Evolutionary conservation across 129 eudicot species (phyloP).

Genomic region (Helichrysum umbraculigerum): DNA sequence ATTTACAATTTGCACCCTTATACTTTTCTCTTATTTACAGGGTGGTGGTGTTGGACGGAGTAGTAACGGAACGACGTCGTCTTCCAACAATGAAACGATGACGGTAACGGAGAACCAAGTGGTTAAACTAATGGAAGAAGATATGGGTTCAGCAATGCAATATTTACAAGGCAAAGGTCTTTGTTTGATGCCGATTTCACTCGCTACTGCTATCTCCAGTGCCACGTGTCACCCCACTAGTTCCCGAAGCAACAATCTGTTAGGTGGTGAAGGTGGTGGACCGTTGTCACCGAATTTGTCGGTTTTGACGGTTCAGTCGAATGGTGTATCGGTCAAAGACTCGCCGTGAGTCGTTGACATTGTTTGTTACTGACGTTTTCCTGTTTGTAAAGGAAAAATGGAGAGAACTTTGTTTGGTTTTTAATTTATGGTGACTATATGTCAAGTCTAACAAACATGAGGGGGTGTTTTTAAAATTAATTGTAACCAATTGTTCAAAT

Average conservation of each 20-base stretch:
- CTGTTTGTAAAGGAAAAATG: background rate
- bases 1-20: conserved; percentile 25
- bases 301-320: conserved; percentile 69
- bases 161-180: conserved; percentile 89
- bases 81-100: conserved; percentile 54
- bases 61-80: conserved; percentile 47
- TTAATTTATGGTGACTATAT: background rate
- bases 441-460: conserved; percentile 51
- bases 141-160: conserved; percentile 97
- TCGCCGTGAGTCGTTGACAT: conserved; percentile 47
- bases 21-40: conserved; percentile 19
- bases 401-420: conserved; percentile 4
- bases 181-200: conserved; percentile 92
- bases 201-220: conserved; percentile 83
- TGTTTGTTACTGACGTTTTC: conserved; percentile 12
- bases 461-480: conserved; percentile 28
- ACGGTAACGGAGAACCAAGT: conserved; percentile 78
- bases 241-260: conserved; percentile 42
- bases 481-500: conserved; percentile 20
- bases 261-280: conserved; percentile 50
- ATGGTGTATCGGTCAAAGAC: conserved; percentile 52
- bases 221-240: conserved; percentile 59
- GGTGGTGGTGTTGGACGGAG: conserved; percentile 40
- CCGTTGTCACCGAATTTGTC: conserved; percentile 70
- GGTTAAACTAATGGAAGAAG: conserved; percentile 86